Base-by-base conservation (phyloP, 1,139 yeast species). In the Taiozyma sp. region DNA sequence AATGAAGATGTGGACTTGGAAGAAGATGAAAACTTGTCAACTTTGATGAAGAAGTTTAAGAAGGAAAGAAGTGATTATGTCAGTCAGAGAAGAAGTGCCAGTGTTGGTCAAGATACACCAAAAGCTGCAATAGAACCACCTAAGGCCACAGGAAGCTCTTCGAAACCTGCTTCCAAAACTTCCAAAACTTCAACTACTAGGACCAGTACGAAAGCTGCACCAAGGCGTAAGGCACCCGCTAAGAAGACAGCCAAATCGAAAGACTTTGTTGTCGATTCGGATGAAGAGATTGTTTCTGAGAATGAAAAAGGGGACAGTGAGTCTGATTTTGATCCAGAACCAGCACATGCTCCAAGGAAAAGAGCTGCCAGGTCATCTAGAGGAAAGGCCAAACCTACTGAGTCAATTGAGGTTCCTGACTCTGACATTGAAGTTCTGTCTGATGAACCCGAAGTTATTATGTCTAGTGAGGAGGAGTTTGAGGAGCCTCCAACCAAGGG, bases 1-100 rank as follows among this genome's bases (percentile, higher is more conserved):
- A 66, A 72, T 46, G 72, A 70, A 12, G 70, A 70, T 16, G 61
- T 70, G 9, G 62, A 70, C 39, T 60, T 68, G 40, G 66, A 66
- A 29, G 73, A 68, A 32, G 65, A 66, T 50, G 62, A 54, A 9
- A 55, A 57, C 34, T 54, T 65, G 48, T 60, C 32, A 64, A 65
- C 34, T 65, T 68, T 52, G 51, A 68, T 54, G 64, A 68, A 58
- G 48, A 55, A 42, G 54, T 55, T 60, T 36, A 62, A 62, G 60
- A 41, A 61, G 63, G 51, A 64, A 59, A 51, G 63, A 62, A 48
- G 48, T 61, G 5, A 62, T 63, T 47, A 56, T 52, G 48, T 59
- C 65, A 29, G 46, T 39, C 29, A 32, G 46, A 44, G 46, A 47
- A n/a, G 46, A 29, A 28, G 41, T 23, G 41, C 41, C 24, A 19